Evolutionary conservation across 768 basidiomycete genomes (phyloP).

Genomic region (Mycena venus): DNA sequence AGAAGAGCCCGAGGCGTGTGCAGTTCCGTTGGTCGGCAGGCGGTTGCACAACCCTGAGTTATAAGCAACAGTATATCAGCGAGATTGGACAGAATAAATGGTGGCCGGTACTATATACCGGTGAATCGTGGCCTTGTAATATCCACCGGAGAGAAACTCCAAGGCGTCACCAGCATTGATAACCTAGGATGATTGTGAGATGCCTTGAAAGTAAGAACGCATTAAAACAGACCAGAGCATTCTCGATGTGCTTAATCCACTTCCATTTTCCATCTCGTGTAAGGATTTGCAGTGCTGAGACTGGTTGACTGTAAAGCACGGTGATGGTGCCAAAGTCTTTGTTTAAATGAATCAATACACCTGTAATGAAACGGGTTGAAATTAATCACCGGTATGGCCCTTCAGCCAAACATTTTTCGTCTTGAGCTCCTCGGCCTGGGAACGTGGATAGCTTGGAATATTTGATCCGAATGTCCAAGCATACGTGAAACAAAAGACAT

Average conservation of each 20-base stretch:
- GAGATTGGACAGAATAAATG: neutral
- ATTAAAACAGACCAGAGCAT: constrained; percentile 61
- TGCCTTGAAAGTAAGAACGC: neutral
- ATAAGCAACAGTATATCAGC: no score
- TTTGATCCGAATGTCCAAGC: neutral
- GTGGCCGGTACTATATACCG: constrained; percentile 21
- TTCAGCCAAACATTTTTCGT: constrained; percentile 72
- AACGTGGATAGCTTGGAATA: constrained; percentile 60
- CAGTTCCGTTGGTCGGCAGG: constrained; percentile 64
- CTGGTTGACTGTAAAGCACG: constrained; percentile 73
- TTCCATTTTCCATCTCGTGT: constrained; percentile 66
- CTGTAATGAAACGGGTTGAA: no score
- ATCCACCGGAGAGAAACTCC: constrained; percentile 73
- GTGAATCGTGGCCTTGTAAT: constrained; percentile 71
- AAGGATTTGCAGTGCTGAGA: constrained; percentile 70
- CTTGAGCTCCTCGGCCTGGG: constrained; percentile 61
- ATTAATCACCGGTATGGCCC: constrained; percentile 64
- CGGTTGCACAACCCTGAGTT: constrained; percentile 69
- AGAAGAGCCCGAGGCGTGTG: constrained; percentile 69
- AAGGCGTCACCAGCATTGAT: constrained; percentile 73
- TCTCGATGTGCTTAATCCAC: constrained; percentile 71
- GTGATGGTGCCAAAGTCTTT: constrained; percentile 68
- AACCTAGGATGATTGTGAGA: constrained; percentile 50
- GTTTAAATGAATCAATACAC: neutral
- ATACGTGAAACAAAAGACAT: constrained; percentile 35